Base-by-base conservation (phyloP, 192 early-diverging fungal genomes). In the Haplosporangium gracile region DNA sequence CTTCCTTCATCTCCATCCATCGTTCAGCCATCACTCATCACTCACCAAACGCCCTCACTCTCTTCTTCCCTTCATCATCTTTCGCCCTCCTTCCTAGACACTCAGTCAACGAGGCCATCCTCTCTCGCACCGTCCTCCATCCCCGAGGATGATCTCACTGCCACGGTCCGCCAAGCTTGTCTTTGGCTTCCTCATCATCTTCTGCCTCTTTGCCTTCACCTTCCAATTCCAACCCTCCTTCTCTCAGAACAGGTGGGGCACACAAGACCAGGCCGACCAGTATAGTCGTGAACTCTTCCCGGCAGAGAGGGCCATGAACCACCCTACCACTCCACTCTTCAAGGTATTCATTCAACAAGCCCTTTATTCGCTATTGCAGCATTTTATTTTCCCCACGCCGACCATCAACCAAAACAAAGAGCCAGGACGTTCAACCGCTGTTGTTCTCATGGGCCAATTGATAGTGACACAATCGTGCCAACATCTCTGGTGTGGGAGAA, bases 131-230 rank as follows among this genome's bases (percentile, higher is more conserved):
- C 40, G 2, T n/a, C 38, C 10, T 22, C 32, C 38, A 20, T 18
- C 1, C 70, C 16, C 60, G 26, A 65, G 43, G 26, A 85, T 80
- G 78, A 40, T 85, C 55, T 73, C 78, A 16, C 22, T 85, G 32
- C 83, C 83, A 22, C 74, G 83, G 47, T 85, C 78, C 69, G 4
- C 80, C n/a, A 85, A 38, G 47, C 13, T 80, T 20, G 68, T 57
- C 47, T 55, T 85, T 16, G 63, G 55, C 24, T 47, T 72, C 1
- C 13, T 85, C 29, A 79, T 53, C 34, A 42, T 26, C 24, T 38
- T 80, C 43, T 51, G 45, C 16, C 18, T 85, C 18, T 10, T 85
- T 24, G 57, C 57, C 34, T 49, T 85, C 68, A 72, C 20, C 16
- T 45, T 77, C 18, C 78, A 43, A 39, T 53, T 53, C 15, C 73